Base-by-base conservation (phyloP, 2,329 filamentous ascomycete species). In the Simplicillium aogashimaense region DNA sequence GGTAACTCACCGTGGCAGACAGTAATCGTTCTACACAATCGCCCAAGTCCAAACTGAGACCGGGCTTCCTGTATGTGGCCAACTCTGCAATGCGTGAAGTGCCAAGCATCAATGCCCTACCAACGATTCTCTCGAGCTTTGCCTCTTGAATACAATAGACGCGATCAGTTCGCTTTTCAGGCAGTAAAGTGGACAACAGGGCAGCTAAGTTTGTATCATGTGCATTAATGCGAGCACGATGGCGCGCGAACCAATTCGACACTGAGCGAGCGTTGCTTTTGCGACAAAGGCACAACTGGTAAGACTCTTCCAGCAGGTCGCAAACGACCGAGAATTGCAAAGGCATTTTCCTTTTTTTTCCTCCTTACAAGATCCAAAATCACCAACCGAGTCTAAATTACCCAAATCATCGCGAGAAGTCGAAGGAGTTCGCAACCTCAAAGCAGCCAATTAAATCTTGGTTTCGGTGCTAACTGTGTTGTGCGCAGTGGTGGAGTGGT, bases 101-200 rank as follows among this genome's bases (percentile, higher is more conserved):
- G 1, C 82, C 78, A 17, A 94, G 68, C 4, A 71, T 59, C n/a
- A 90, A 66, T 15, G 76, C 74, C 28, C 79, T 74, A 3, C 71
- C 74, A 13, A 95, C 69, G n/a, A 86, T 73, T 38, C 71, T 76
- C 41, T 80, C 74, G 1, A 95, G 66, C 0, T 65, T 69, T 8
- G 63, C 54, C 6, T 75, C 65, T 52, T 85, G 76, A 1, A 94
- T 67, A 30, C 70, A 73, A 55, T 89, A 94, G 2, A 90, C 83
- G 20, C 86, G 75, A 53, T 94, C 87, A 3, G 78, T 80, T 39
- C 87, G 72, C 47, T 73, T 79, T 46, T 88, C 81, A 0, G 88
- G 86, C 0, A 94, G 72, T 1, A 95, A 60, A 3, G 81, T 80
- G 1, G 84, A 89, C 0, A 94, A 65, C 2, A 95, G 62, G 3